These are phyloP conservation scores for Oxytropis ochrocephala DNA, from an alignment of 306 rosid species.

Conservation along the genomic window DNA sequence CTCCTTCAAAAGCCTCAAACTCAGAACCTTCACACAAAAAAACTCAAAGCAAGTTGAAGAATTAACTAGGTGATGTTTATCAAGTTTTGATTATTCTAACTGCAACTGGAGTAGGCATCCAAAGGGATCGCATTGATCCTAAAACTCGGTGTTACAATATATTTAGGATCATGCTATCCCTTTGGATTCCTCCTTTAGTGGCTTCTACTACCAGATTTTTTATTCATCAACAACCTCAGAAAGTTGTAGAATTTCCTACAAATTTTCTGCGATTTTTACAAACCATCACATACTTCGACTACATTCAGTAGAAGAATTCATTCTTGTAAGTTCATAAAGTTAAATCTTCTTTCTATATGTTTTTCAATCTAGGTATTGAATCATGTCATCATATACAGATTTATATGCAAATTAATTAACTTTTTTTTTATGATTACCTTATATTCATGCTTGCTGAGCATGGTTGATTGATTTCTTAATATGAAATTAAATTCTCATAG, in stretches of 20 bases:
- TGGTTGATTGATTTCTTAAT: background rate
- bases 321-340: slow-evolving; percentile 27
- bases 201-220: slow-evolving; percentile 23
- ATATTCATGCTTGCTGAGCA: background rate
- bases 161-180: slow-evolving; percentile 53
- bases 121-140: slow-evolving; percentile 64
- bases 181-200: slow-evolving; percentile 51
- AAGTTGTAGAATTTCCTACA: no score
- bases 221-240: background rate
- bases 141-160: slow-evolving; percentile 5
- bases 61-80: background rate
- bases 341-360: no score
- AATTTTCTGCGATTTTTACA: no score
- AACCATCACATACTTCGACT: background rate
- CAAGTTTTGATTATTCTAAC: slow-evolving; percentile 9
- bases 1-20: slow-evolving; percentile 28
- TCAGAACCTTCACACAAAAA: slow-evolving; percentile 18
- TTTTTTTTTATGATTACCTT: no score
- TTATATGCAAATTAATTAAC: background rate
- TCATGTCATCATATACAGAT: no score
- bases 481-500: background rate
- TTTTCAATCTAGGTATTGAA: background rate
- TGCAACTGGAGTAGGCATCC: slow-evolving; percentile 58
- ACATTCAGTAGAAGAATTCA: background rate
- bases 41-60: background rate